Base-by-base conservation (phyloP, 208 protist genomes). In the Porcisia hertigi region DNA sequence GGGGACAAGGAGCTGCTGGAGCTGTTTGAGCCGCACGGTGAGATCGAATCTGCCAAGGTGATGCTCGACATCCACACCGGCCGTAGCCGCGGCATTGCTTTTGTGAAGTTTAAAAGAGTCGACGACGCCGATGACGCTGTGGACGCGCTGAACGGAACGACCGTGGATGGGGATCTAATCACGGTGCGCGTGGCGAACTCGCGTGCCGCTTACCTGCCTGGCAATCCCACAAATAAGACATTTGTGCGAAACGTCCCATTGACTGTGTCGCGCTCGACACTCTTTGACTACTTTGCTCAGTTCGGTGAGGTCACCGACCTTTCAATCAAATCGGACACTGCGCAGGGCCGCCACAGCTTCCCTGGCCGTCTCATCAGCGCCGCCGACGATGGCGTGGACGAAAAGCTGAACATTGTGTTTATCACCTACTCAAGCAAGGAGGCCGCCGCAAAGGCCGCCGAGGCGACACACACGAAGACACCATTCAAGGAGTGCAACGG, bases 61-160 rank as follows among this genome's bases (percentile, higher is more conserved):
- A 95, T 95, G 91, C 84, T 95, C 1, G 79, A 95, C 81, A 95
- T 95, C 49, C 85, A 88, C 84, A 93, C 86, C 25, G 91, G 91
- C 0, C 82, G 80, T 47, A 92, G 88, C 69, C 87, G 88, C 52
- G 80, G 88, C 54, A 93, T 93, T 52, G 91, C 88, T 36, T 95
- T 95, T 74, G 91, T 95, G 14, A 93, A 93, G 75, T 95, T 88
- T 62, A 80, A n/a, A 1, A 58, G 81, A 5, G 77, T 88, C 30
- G 72, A 80, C 43, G 34, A 72, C 67, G 88, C 91, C 4, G 83
- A 88, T 53, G 58, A 72, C 16, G 91, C 91, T 4, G 71, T 90
- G 5, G 78, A 84, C 12, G 77, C 71, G 30, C 73, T 92, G 34
- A 88, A 92, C 76, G 84, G 83, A 11, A 64, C 76, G 9, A n/a